A percentile compares a stretch with the other conserved stretches of the same genome.
phyloP scores from a whole-genome alignment of 1,284 basidiomycete genomes.

The Ustilago nuda region DNA sequence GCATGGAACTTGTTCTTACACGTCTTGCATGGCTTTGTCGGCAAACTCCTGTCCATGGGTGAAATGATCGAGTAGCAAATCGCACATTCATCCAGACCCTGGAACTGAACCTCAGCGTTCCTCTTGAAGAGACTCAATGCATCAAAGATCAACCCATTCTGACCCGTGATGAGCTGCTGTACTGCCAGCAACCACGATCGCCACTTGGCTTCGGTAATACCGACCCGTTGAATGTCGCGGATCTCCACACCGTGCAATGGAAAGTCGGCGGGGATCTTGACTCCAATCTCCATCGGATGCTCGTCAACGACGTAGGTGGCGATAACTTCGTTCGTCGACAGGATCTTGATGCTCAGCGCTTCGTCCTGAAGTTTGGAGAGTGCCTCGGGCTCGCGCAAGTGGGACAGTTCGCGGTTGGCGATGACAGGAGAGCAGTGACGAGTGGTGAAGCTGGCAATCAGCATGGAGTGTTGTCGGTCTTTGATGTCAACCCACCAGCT shows the following conservation, averaged over 20 bases:
- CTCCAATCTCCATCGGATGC: constrained; percentile 88
- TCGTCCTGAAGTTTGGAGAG: constrained; percentile 81
- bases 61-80: constrained; percentile 83
- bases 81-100: constrained; percentile 67
- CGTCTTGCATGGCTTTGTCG: constrained; percentile 89
- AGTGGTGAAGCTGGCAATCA: constrained; percentile 83
- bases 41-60: constrained; percentile 86
- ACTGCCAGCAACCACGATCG: constrained; percentile 92
- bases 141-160: constrained; percentile 93
- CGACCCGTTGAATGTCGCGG: constrained; percentile 81
- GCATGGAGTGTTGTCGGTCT: constrained; percentile 84
- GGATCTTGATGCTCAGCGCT: constrained; percentile 76
- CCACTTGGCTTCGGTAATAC: constrained; percentile 89
- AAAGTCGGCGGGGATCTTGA: constrained; percentile 89
- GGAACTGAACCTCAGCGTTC: constrained; percentile 77
- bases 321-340: constrained; percentile 76
- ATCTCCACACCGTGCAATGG: constrained; percentile 90
- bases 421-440: constrained; percentile 91
- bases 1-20: constrained; percentile 94
- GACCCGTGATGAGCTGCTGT: constrained; percentile 83
- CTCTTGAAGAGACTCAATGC: constrained; percentile 93
- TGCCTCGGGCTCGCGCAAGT: constrained; percentile 77
- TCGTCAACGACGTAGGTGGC: constrained; percentile 88
- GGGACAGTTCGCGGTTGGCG: constrained; percentile 82
- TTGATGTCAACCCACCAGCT: constrained; percentile 87